A percentile compares a stretch with the other conserved stretches of the same genome.
These are phyloP conservation scores for Evernia prunastri DNA, from an alignment of 495 filamentous ascomycete species.

Conservation along the genomic window DNA sequence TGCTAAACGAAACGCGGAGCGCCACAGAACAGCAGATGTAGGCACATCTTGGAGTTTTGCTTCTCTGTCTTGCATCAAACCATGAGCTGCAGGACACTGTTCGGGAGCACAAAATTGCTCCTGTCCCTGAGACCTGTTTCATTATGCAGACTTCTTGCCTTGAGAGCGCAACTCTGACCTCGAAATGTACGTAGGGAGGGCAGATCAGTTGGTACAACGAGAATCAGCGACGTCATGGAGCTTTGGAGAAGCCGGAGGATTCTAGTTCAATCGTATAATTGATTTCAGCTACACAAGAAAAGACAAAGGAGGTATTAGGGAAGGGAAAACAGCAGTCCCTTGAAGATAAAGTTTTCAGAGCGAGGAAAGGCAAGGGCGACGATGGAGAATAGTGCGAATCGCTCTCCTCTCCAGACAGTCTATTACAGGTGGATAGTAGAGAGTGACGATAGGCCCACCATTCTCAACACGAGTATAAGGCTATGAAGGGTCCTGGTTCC, in stretches of 20 bases:
- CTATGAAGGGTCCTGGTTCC: not conserved
- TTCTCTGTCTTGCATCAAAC: too few relatives aligned
- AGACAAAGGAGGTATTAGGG: not conserved
- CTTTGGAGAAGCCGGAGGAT: constrained; percentile 29
- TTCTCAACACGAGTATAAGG: not conserved
- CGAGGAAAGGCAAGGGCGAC: constrained; percentile 14
- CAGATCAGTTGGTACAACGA: constrained; percentile 33
- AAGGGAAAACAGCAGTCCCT: constrained; percentile 3
- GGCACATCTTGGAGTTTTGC: too few relatives aligned
- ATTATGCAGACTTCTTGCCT: too few relatives aligned
- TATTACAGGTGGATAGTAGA: not conserved
- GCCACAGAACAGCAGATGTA: constrained; percentile 40
- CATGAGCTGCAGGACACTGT: too few relatives aligned
- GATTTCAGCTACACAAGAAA: constrained; percentile 1
- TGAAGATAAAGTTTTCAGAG: constrained; percentile 16
- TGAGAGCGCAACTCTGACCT: too few relatives aligned
- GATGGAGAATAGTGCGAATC: not conserved
- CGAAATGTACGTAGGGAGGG: constrained; percentile 1
- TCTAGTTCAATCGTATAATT: constrained; percentile 8
- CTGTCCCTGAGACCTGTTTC: too few relatives aligned
- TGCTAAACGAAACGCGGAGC: constrained; percentile 34
- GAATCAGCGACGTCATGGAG: constrained; percentile 38
- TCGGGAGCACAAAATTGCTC: too few relatives aligned
- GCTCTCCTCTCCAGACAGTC: not conserved
- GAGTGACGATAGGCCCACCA: not conserved